Evolutionary conservation across 805 yeast species (phyloP), one percentile per base, ranked within the genome.

Genomic region (Ascoidea rubescens): DNA sequence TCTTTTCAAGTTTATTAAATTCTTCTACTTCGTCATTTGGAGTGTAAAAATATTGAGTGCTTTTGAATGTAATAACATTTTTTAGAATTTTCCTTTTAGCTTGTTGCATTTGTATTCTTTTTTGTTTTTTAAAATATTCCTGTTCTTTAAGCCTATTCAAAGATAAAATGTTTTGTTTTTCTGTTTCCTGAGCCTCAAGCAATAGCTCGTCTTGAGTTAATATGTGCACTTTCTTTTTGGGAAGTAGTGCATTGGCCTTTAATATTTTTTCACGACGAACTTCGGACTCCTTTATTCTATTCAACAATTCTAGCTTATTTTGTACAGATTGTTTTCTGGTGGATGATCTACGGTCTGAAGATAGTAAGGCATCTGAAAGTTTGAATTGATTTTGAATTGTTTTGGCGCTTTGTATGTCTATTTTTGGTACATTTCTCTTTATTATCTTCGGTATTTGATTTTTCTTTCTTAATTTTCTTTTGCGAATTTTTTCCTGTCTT

Each of bases 121-220:
- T 77, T 63, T 83, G 82, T 63, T 87, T 88, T 60, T 87, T 82
- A 48, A 79, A 82, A 46, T 84, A 70, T 63, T 93, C 99, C 62
- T 87, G 91, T 59, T 90, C 95, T 59, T 83, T 79, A 62, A 86
- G 93, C 59, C 77, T 72, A 56, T 84, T 80, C 57, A 93, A 70
- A 2, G 96, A 84, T 31, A 78, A 70, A 2, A 80, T 69, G 64
- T 93, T 93, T 47, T 77, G 74, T 62, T 76, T 74, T 66, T 93
- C 99, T 0, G 97, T 93, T 58, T 82, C 84, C 48, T 81, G 70
- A 0, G 99, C 98, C 63, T 88, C 93, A n/a, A 75, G 82, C 48
- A 85, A 65, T 46, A 83, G 70, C 61, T 85, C 87, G 54, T 79
- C 88, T 58, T 84, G 84, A 0, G 93, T 84, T 60, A 80, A 68